Evolutionary conservation across 305 asterid species (phyloP).

Genomic region (Ajuga reptans): DNA sequence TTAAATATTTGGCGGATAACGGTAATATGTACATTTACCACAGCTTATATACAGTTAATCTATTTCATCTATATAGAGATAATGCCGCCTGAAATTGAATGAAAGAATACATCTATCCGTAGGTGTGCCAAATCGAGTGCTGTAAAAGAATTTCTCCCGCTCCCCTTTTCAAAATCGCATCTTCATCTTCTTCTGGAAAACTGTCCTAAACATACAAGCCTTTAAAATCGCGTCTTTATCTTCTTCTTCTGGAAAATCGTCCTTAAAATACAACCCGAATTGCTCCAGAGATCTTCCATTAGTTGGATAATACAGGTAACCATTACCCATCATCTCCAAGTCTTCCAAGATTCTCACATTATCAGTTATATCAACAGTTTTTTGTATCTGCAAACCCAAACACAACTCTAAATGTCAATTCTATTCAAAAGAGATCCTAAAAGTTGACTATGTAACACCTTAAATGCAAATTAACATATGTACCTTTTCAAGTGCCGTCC

Average conservation of each 20-base stretch:
- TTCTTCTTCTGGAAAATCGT: slow-evolving; percentile 36
- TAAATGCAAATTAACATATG: background rate
- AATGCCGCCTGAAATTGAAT: background rate
- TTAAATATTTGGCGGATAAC: no score
- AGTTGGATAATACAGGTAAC: slow-evolving; percentile 15
- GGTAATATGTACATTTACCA: no score
- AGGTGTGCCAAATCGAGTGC: background rate
- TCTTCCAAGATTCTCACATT: slow-evolving; percentile 31
- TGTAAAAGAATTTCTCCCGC: slow-evolving; percentile 60
- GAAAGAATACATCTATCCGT: background rate
- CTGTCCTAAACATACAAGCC: slow-evolving; percentile 38
- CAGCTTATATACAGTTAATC: background rate
- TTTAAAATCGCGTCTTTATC: slow-evolving; percentile 26
- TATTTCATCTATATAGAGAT: background rate
- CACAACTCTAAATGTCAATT: background rate
- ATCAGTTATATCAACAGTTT: slow-evolving; percentile 40
- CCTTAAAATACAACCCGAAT: slow-evolving; percentile 49
- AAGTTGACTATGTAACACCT: no score
- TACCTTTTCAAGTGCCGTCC: slow-evolving; percentile 50
- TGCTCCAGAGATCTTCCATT: slow-evolving; percentile 28
- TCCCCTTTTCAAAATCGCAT: slow-evolving; percentile 30
- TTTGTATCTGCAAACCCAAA: slow-evolving; percentile 36
- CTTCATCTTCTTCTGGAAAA: slow-evolving; percentile 35
- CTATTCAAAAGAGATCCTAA: no score
- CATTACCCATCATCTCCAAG: slow-evolving; percentile 36